Base-by-base conservation (phyloP, 2,329 filamentous ascomycete species). In the Colletotrichum scovillei region DNA sequence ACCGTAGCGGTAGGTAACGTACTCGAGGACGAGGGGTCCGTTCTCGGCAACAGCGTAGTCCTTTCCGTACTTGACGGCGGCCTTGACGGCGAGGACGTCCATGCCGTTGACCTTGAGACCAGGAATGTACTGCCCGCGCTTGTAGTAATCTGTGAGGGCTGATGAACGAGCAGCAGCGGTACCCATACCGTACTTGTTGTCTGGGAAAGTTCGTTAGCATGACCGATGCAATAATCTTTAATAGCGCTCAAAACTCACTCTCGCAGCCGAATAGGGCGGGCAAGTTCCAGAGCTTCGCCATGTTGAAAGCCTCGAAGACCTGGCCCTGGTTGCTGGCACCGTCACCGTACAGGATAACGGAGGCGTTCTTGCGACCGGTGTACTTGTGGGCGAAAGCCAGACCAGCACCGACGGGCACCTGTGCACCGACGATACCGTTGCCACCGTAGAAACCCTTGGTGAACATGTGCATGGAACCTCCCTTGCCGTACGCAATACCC, bases 181-280 rank as follows among this genome's bases (percentile, higher is more conserved):
- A 87, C 97, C 97, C 97, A 99, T 99, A 85, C 97, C 97, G 85
- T 99, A 99, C 88, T 99, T 99, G 93, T 99, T 99, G 92, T 99
- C 95, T 98, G 69, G 22, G 35, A 26, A 42, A 46, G 19, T 4
- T 64, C 5, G 76, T 84, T 76, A 84, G 80, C 56, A 75, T 26
- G 26, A 11, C 16, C 22, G 9, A 26, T n/a, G 12, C 30, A 8
- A 22, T 22, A 8, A 22, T 4, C 35, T 52, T 22, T 14, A 5
- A 8, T 16, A 5, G 3, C 11, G 6, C 14, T 38, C 14, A 55
- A 11, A 53, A 91, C 95, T 84, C 88, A 98, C 95, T 99, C 90
- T 99, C 97, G 86, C 97, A 99, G 79, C 95, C 95, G 82, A 99
- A 99, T 78, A 99, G 93, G 78, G 95, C 91, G 68, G 97, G 97